Evolutionary conservation across 164 flowering plant species (phyloP).

Genomic region (Vitis cinerea): DNA sequence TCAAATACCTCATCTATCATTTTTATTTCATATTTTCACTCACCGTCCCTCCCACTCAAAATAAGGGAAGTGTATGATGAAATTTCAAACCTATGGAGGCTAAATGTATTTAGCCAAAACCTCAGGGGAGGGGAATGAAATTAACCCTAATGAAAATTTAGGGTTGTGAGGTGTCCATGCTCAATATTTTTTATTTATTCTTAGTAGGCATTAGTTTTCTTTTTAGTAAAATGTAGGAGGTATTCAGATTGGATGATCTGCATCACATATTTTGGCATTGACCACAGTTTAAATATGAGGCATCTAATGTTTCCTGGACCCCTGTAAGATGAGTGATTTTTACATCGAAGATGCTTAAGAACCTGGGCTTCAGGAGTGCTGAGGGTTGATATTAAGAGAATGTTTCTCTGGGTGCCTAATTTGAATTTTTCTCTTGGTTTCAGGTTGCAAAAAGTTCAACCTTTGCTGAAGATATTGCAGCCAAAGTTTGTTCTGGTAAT

Average conservation of each 20-base stretch:
- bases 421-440: slow-evolving; percentile 16
- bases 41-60: too few species aligned
- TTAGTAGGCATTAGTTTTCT: too few species aligned
- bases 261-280: neutral
- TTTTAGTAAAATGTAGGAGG: too few species aligned
- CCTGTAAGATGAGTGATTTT: too few species aligned
- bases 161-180: neutral
- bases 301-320: neutral
- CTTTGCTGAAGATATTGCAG: slow-evolving; percentile 56
- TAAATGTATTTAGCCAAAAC: too few species aligned
- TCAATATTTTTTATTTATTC: too few species aligned
- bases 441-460: slow-evolving; percentile 55
- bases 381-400: neutral
- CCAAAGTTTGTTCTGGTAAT: slow-evolving; percentile 70
- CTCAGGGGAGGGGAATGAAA: too few species aligned
- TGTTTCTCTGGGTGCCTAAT: neutral
- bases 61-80: too few species aligned
- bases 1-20: too few species aligned
- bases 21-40: too few species aligned
- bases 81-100: too few species aligned
- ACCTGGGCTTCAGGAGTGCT: neutral
- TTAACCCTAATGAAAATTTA: neutral
- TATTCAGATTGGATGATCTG: too few species aligned
- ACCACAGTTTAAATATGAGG: neutral
- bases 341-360: neutral